These are phyloP conservation scores for Thozetella sp. DNA, from an alignment of 495 filamentous ascomycete species.

Conservation along the genomic window DNA sequence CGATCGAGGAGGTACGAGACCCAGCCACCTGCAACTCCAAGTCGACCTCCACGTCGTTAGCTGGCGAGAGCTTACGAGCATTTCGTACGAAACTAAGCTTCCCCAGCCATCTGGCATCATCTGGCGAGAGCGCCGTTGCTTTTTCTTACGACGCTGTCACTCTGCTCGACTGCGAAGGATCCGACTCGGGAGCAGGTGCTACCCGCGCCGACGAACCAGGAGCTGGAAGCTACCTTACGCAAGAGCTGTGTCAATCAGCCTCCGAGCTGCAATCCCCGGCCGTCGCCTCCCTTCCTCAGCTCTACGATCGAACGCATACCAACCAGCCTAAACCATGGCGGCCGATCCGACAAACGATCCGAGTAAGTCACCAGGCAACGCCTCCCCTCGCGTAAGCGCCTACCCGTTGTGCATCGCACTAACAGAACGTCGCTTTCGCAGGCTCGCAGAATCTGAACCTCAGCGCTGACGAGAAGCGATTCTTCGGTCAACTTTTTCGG, in stretches of 20 bases:
- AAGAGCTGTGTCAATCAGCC: not conserved
- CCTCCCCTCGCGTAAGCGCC: not conserved
- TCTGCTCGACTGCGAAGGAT: too few species aligned
- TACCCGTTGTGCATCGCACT: slow-evolving; percentile 4
- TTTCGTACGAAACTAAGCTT: too few species aligned
- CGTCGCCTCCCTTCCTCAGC: not conserved
- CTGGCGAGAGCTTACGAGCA: too few species aligned
- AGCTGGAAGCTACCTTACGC: too few species aligned
- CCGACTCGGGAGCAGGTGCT: too few species aligned
- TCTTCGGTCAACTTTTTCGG: slow-evolving; percentile 88
- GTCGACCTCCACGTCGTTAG: too few species aligned
- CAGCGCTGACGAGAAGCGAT: slow-evolving; percentile 87
- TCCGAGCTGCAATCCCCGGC: not conserved
- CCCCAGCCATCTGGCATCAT: too few species aligned
- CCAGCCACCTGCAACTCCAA: too few species aligned
- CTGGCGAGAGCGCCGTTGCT: too few species aligned
- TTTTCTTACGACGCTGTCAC: too few species aligned
- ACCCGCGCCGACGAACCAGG: too few species aligned
- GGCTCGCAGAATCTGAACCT: slow-evolving; percentile 79
- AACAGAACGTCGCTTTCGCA: slow-evolving; percentile 19
- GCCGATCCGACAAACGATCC: slow-evolving; percentile 26
- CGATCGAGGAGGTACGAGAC: too few species aligned
- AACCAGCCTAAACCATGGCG: slow-evolving; percentile 23
- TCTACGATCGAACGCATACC: not conserved
- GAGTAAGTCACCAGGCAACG: slow-evolving; percentile 13